Conservation (phyloP, 1,284 basidiomycete species). For the Leccinum angustisporum region DNA sequence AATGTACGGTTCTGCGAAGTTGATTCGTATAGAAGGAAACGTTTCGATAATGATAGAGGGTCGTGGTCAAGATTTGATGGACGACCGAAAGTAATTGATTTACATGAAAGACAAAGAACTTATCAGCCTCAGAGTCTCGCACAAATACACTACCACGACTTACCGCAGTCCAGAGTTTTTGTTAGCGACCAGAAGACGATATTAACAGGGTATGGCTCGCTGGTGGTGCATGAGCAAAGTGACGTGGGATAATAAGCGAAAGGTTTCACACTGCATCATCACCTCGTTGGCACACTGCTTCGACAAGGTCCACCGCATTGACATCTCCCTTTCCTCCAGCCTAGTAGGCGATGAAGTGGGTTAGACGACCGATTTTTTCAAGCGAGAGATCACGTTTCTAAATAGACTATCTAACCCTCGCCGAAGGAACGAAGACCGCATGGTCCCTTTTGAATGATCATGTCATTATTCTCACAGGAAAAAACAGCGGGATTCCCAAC, state of each 20-base stretch:
- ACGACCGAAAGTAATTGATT: neutral
- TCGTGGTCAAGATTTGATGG: conserved; percentile 14
- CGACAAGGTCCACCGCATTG: neutral
- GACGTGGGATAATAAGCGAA: conserved; percentile 22
- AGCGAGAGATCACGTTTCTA: neutral
- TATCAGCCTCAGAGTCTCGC: neutral
- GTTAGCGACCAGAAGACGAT: conserved; percentile 5
- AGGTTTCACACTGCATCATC: neutral
- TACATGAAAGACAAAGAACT: neutral
- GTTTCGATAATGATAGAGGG: conserved; percentile 14
- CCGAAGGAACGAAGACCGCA: neutral
- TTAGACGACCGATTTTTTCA: neutral
- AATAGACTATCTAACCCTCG: neutral
- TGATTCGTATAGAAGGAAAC: conserved; percentile 6
- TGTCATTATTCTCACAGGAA: neutral
- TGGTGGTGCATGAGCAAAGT: conserved; percentile 17
- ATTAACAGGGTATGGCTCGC: conserved; percentile 9
- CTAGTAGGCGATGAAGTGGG: neutral
- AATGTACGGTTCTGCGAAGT: conserved; percentile 8
- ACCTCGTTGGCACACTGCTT: neutral
- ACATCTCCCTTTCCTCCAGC: neutral
- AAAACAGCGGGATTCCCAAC: neutral
- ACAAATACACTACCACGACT: conserved; percentile 6
- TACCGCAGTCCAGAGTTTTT: conserved; percentile 14
- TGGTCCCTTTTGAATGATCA: too few species aligned